Evolutionary conservation across 1,139 yeast genomes (phyloP).

Genomic region (Taphrina confusa): DNA sequence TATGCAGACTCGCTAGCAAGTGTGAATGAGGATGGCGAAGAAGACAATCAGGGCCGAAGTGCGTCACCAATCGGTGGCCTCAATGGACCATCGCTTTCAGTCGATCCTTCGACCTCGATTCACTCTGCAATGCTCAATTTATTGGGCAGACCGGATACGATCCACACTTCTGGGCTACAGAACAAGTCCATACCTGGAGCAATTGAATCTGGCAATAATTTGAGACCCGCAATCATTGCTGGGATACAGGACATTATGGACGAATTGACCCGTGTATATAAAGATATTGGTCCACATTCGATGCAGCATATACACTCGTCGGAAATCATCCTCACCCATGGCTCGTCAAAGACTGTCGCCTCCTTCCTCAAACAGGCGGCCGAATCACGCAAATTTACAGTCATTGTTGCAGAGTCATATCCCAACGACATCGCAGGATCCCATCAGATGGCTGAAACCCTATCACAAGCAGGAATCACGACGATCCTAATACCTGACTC

Average conservation of each 20-base stretch:
- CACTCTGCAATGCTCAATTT: constrained; percentile 37
- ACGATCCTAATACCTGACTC: constrained; percentile 91
- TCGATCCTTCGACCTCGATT: constrained; percentile 26
- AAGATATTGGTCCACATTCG: constrained; percentile 85
- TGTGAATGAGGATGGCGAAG: constrained; percentile 9
- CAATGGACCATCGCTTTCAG: not conserved
- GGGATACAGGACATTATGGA: constrained; percentile 92
- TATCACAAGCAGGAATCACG: constrained; percentile 84
- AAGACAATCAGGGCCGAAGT: not conserved
- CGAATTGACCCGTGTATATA: constrained; percentile 86
- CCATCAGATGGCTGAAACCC: constrained; percentile 73
- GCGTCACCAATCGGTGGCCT: not conserved
- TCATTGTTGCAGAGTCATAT: constrained; percentile 76
- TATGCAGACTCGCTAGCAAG: constrained; percentile 53
- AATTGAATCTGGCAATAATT: constrained; percentile 39
- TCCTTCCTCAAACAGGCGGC: constrained; percentile 86
- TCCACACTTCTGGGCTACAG: not conserved
- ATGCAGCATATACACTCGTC: constrained; percentile 93
- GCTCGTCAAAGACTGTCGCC: constrained; percentile 89
- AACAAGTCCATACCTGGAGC: not conserved
- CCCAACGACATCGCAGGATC: constrained; percentile 81
- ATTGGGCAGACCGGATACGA: constrained; percentile 31
- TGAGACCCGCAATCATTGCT: constrained; percentile 85
- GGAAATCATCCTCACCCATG: constrained; percentile 86
- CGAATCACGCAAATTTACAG: constrained; percentile 86